phyloP scores from a whole-genome alignment of 208 protist species.

The Tetramitus jugosus region DNA sequence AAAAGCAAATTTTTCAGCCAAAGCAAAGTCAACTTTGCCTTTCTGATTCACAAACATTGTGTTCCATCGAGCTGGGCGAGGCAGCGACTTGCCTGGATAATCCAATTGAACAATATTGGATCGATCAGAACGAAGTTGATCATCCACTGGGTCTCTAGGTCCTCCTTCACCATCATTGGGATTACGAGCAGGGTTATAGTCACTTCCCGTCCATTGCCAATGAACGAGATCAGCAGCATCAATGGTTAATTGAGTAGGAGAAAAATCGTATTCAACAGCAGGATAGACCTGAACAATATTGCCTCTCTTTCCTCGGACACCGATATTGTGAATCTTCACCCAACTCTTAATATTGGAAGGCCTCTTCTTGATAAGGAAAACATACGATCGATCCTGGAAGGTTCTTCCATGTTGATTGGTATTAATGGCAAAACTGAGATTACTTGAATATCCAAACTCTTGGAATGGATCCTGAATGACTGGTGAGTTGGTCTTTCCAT shows the following conservation, averaged over 20 bases:
- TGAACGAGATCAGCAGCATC: slow-evolving; percentile 53
- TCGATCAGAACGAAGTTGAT: slow-evolving; percentile 36
- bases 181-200: slow-evolving; percentile 45
- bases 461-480: slow-evolving; percentile 31
- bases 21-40: neutral
- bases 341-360: slow-evolving; percentile 28
- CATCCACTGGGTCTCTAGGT: neutral
- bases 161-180: slow-evolving; percentile 47
- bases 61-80: neutral
- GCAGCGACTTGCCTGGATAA: neutral
- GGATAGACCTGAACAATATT: slow-evolving; percentile 66
- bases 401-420: slow-evolving; percentile 61
- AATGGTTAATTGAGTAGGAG: slow-evolving; percentile 43
- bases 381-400: slow-evolving; percentile 66
- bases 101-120: slow-evolving; percentile 52
- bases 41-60: slow-evolving; percentile 1
- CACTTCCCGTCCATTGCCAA: slow-evolving; percentile 60
- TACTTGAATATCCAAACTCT: neutral
- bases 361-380: slow-evolving; percentile 44
- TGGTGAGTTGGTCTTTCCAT: slow-evolving; percentile 27
- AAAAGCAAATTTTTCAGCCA: neutral
- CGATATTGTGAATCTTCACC: slow-evolving; percentile 56
- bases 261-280: slow-evolving; percentile 64
- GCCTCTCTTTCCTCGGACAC: slow-evolving; percentile 61
- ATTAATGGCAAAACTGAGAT: slow-evolving; percentile 55